Evolutionary conservation across 2,329 filamentous ascomycete species (phyloP).

Genomic region (Cordyceps cateniannulata): DNA sequence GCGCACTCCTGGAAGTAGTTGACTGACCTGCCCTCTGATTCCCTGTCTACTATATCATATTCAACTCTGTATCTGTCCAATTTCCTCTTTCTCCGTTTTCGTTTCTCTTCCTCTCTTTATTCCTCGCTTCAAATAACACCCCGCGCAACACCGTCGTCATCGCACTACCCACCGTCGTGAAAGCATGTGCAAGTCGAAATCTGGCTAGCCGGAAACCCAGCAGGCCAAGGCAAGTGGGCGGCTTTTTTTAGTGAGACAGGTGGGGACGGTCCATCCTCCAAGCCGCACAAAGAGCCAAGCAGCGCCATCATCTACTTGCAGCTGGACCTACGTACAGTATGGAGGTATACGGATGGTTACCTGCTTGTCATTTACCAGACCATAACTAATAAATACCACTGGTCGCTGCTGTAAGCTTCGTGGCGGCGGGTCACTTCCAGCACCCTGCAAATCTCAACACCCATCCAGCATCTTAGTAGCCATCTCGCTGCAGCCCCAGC

Average conservation of each 20-base stretch:
- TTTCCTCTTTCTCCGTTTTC: neutral
- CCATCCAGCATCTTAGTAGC: too few species aligned
- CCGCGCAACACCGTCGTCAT: neutral
- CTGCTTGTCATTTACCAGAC: neutral
- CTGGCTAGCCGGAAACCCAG: neutral
- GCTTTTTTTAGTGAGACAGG: neutral
- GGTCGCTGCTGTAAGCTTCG: neutral
- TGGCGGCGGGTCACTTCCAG: slow-evolving; percentile 2
- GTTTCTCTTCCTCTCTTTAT: neutral
- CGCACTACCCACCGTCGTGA: neutral
- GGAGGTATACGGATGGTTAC: neutral
- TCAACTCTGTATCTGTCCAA: neutral
- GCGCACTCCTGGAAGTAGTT: neutral
- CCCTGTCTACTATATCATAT: too few species aligned
- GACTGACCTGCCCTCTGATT: too few species aligned
- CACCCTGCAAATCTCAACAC: slow-evolving; percentile 1
- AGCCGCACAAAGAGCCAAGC: neutral
- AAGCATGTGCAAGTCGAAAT: slow-evolving; percentile 9
- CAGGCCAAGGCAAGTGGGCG: neutral
- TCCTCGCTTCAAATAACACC: neutral
- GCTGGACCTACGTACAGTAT: neutral
- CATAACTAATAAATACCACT: neutral
- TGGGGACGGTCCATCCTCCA: neutral
- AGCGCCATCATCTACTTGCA: neutral
- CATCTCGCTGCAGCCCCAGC: neutral